Evolutionary conservation across 1,139 yeast genomes (phyloP), one percentile per base, ranked within the genome.

Genomic region (Hemisphaericaspora subhashii): DNA sequence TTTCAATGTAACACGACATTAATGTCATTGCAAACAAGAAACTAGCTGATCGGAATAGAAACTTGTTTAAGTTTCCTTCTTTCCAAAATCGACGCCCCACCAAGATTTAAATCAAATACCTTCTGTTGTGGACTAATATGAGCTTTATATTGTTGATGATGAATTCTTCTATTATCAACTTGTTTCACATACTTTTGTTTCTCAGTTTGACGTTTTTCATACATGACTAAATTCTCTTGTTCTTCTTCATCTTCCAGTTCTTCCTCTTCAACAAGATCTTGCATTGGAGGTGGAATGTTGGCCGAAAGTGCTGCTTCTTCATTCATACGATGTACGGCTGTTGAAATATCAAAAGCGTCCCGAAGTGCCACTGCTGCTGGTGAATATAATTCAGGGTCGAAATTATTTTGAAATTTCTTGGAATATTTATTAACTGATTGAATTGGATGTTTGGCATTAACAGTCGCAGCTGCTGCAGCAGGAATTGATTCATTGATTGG

Each of bases 291-390:
- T 10, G 57, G 51, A 34, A 58, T 58, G 36, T 59, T 64, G 35
- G 64, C 61, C 16, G 68, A 59, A 33, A 81, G 64, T 2, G 80
- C 76, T 16, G 83, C 83, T 55, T 88, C 97, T 63, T 87, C 96
- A 29, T 90, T 96, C 72, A 81, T 80, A 60, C 98, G 81, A 58
- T 89, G 96, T 7, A 92, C 95, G 0, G 97, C 97, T 42, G 94
- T 83, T 14, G 96, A 84, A 12, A 92, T 86, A 57, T 92, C 98
- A 63, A 90, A 90, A 8, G 96, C 97, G 54, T 92, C 98, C 52
- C 89, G 83, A 70, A 92, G 77, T 0, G 95, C 95, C 39, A 84
- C 87, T 0, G 94, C 94, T 5, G 94, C 96, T 4, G 97, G 97
- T 1, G 96, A 83, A 52, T 83, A 84, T 48, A 75, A 45, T 15